Evolutionary conservation across 2,329 filamentous ascomycete genomes (phyloP).

Genomic region (Coniella vitis): DNA sequence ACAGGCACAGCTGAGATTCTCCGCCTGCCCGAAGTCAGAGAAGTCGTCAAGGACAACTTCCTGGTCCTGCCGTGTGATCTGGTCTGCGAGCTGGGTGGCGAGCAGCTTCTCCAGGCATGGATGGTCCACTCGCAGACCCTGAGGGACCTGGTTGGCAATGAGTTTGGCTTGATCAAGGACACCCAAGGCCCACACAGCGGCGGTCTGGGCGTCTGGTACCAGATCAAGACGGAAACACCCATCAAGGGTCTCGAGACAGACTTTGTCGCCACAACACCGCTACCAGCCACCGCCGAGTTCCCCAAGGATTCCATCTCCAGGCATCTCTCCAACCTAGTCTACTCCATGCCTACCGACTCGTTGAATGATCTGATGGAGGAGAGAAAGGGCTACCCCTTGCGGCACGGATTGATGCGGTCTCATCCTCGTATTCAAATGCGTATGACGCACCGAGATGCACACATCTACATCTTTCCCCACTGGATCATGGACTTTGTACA

Average conservation of each 20-base stretch:
- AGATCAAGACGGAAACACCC: conserved; percentile 67
- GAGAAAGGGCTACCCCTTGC: conserved; percentile 64
- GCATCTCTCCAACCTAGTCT: conserved; percentile 70
- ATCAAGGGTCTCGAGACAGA: conserved; percentile 91
- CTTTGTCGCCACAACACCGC: conserved; percentile 72
- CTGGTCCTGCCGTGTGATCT: conserved; percentile 88
- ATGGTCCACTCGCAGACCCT: conserved; percentile 76
- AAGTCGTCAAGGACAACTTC: conserved; percentile 78
- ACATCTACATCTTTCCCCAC: conserved; percentile 88
- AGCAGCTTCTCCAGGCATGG: conserved; percentile 82
- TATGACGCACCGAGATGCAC: conserved; percentile 80
- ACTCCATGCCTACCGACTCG: conserved; percentile 81
- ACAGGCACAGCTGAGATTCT: conserved; percentile 87
- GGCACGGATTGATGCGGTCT: conserved; percentile 67
- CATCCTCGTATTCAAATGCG: conserved; percentile 74
- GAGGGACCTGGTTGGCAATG: conserved; percentile 49
- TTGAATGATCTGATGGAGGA: conserved; percentile 77
- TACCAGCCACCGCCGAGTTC: conserved; percentile 52
- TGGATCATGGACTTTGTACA: conserved; percentile 85
- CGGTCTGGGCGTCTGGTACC: conserved; percentile 85
- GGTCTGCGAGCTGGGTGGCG: conserved; percentile 81
- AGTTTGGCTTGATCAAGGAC: conserved; percentile 21
- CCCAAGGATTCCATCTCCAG: conserved; percentile 59
- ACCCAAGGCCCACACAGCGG: conserved; percentile 51
- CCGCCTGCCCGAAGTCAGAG: conserved; percentile 72